Conservation (phyloP, 257 asterid genomes). For the Paulownia fortunei region DNA sequence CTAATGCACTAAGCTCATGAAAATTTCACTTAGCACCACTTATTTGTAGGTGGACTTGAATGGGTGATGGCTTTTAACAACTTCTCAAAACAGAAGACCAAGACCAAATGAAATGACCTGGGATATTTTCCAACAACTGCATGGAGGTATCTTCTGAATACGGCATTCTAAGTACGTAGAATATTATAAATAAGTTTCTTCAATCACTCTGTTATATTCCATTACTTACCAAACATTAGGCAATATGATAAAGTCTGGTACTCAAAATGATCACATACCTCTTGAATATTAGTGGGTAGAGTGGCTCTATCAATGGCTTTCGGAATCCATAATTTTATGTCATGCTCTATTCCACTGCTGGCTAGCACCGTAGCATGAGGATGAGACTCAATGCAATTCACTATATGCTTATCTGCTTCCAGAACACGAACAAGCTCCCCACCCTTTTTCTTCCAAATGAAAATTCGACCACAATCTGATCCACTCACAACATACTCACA, state of each 20-base stretch:
- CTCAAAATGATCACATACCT: slow-evolving; percentile 51
- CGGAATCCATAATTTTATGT: slow-evolving; percentile 85
- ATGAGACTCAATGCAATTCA: slow-evolving; percentile 87
- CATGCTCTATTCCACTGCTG: slow-evolving; percentile 86
- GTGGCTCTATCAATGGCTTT: slow-evolving; percentile 70
- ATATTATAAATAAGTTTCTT: neutral
- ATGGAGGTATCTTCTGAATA: neutral
- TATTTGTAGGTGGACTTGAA: slow-evolving; percentile 1
- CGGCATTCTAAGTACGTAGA: neutral
- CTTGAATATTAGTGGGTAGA: slow-evolving; percentile 63
- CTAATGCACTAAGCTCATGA: neutral
- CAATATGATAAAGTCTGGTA: neutral
- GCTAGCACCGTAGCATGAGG: slow-evolving; percentile 82
- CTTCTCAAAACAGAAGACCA: slow-evolving; percentile 15
- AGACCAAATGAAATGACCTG: neutral
- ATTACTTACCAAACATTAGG: neutral
- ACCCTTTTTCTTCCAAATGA: slow-evolving; percentile 85
- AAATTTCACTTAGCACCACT: slow-evolving; percentile 4
- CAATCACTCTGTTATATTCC: slow-evolving; percentile 5
- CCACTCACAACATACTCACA: slow-evolving; percentile 90
- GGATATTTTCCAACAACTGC: slow-evolving; percentile 8
- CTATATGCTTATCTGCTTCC: slow-evolving; percentile 80
- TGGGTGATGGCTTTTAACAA: neutral
- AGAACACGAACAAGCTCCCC: slow-evolving; percentile 86
- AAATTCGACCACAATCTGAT: slow-evolving; percentile 93